Evolutionary conservation across 768 basidiomycete genomes (phyloP), one percentile per base, ranked within the genome.

Genomic region (Cystobasidiopsis lactophilus): DNA sequence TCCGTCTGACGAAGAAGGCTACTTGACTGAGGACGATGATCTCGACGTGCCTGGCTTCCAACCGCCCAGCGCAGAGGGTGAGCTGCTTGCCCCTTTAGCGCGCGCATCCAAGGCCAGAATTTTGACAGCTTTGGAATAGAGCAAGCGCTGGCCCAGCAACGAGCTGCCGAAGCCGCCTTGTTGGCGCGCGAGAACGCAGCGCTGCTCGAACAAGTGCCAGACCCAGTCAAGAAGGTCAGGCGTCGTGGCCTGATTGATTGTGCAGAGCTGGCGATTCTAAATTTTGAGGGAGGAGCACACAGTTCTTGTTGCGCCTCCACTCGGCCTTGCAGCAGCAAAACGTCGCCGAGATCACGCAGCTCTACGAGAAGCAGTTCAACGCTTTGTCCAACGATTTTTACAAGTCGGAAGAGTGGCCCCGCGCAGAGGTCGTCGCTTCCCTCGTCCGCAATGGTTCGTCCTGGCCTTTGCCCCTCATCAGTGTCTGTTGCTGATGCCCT

Each of bases 281-380:
- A 11, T 35, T 46, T 10, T 46, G 44, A 10, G 10, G 11, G 21
- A 18, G 44, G 11, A 10, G 16, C 14, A 18, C 40, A 19, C 56
- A 91, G 83, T 96, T 95, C 70, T 81, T 96, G 63, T 77, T 91
- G 5, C 83, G 85, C 61, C 93, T 96, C 67, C 83, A 91, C 64
- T 31, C 54, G 77, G 91, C 73, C 82, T 88, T 21, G 83, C 95
- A 33, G 71, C 82, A 48, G 78, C 85, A 40, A 66, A 91, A 95
- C 67, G 74, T 93, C 2, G 71, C 77, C 3, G 82, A 88, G 62
- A 91, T 98, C 59, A 85, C 83, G 3, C 73, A 80, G 21, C 85
- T 88, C 49, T 98, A 98, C 64, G 89, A 95, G 70, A 85, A 80
- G 48, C 88, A 88, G 4, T 98, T 89, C 89, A 91, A 88, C 68